These are phyloP conservation scores for Dictyostelium firmibasis DNA, from an alignment of 78 protist species.

Conservation along the genomic window DNA sequence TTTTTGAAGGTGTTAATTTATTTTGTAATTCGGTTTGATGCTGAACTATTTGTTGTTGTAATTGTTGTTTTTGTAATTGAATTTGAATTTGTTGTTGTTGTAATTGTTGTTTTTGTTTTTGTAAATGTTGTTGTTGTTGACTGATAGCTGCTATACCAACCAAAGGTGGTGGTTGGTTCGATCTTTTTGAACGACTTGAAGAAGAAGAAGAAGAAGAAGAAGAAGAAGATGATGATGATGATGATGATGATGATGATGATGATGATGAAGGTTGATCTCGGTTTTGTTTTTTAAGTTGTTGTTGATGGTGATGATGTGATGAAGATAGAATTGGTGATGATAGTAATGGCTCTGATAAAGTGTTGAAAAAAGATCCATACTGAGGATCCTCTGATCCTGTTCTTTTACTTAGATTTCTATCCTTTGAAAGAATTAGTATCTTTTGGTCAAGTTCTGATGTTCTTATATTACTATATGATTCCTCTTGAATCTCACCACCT, in stretches of 20 bases:
- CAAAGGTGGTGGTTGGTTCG: background rate
- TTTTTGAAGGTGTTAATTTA: background rate
- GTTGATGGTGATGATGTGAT: background rate
- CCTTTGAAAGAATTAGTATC: background rate
- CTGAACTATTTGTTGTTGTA: constrained; percentile 9
- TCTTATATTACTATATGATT: background rate
- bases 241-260: background rate
- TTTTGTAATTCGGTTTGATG: background rate
- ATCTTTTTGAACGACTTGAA: background rate
- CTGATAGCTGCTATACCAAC: background rate
- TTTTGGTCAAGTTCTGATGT: constrained; percentile 6
- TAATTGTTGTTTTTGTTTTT: no score
- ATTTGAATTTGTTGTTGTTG: no score
- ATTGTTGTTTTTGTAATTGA: background rate
- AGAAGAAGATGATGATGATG: background rate
- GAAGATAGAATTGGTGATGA: no score
- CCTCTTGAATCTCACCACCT: background rate
- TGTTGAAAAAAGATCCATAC: constrained; percentile 1
- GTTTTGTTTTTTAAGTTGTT: background rate
- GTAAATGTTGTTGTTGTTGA: constrained; percentile 34
- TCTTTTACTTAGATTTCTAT: background rate
- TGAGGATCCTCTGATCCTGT: background rate
- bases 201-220: background rate
- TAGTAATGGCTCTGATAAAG: background rate
- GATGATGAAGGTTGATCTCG: background rate